These are phyloP conservation scores for Rhynchospora breviuscula DNA, from an alignment of 176 grass and related monocot species.

Conservation along the genomic window DNA sequence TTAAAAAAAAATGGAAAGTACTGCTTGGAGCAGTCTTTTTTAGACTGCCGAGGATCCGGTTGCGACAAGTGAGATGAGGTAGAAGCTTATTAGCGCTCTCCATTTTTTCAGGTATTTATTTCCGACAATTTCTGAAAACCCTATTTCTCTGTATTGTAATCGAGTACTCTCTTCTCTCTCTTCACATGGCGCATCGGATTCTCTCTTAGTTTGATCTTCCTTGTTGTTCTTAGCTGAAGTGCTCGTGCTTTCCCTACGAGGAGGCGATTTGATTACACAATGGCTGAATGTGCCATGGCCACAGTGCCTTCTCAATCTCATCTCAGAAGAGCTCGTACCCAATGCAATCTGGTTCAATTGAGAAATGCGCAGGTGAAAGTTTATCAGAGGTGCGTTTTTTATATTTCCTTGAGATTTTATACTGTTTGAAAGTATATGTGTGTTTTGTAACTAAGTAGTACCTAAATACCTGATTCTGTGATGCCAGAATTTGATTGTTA, in stretches of 20 bases:
- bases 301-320: conserved; percentile 32
- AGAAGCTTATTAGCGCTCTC: not conserved
- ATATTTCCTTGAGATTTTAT: not conserved
- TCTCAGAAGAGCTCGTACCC: conserved; percentile 31
- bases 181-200: not conserved
- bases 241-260: not conserved
- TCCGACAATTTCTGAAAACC: not conserved
- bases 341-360: not conserved
- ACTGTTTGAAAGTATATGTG: not conserved
- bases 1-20: too few species aligned
- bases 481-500: not conserved
- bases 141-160: not conserved
- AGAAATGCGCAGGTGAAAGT: conserved; percentile 2
- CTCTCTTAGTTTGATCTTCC: not conserved
- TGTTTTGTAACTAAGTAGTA: not conserved
- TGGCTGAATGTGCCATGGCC: conserved; percentile 51
- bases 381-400: not conserved
- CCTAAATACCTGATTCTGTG: not conserved
- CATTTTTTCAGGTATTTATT: not conserved
- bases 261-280: not conserved
- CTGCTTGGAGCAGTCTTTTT: too few species aligned
- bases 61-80: conserved; percentile 12
- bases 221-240: not conserved
- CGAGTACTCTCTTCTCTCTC: not conserved
- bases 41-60: too few species aligned